Conservation (phyloP, 257 asterid species). For the Ilex asprella region DNA sequence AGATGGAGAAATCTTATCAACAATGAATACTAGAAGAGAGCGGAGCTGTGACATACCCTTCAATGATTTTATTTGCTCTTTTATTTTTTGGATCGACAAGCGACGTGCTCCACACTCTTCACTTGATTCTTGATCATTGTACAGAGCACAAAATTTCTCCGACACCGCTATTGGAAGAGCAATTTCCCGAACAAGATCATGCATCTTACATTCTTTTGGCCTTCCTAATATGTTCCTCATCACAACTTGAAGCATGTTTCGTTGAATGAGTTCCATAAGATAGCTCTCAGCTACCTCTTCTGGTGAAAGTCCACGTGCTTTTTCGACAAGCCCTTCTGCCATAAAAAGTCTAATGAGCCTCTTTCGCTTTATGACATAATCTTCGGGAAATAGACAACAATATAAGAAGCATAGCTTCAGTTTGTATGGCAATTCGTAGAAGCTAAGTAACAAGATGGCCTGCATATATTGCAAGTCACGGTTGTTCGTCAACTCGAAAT, state of each 20-base stretch:
- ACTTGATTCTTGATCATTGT: constrained; percentile 6
- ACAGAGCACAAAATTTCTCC: constrained; percentile 26
- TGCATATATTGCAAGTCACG: constrained; percentile 9
- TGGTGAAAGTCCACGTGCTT: constrained; percentile 9
- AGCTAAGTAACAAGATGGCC: constrained; percentile 21
- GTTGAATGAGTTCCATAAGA: constrained; percentile 25
- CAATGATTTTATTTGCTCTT: not conserved
- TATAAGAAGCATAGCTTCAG: constrained; percentile 43
- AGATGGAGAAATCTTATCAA: constrained; percentile 1
- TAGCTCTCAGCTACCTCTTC: constrained; percentile 38
- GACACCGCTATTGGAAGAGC: constrained; percentile 15
- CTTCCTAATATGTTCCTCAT: constrained; percentile 21
- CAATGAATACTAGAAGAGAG: constrained; percentile 16
- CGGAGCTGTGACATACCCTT: constrained; percentile 11
- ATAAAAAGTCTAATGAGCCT: constrained; percentile 47
- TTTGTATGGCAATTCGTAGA: constrained; percentile 34
- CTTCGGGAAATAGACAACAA: constrained; percentile 40
- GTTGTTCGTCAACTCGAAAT: too few species aligned
- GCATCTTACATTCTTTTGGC: constrained; percentile 24
- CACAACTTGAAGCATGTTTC: constrained; percentile 30
- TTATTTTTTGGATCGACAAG: constrained; percentile 17
- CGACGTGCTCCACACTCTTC: constrained; percentile 24
- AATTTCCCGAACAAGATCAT: constrained; percentile 25
- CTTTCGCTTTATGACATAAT: constrained; percentile 23
- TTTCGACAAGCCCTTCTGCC: constrained; percentile 35